These are phyloP conservation scores for Phytopythium chamaehyphon DNA, from an alignment of 352 stramenopile species.

Conservation along the genomic window DNA sequence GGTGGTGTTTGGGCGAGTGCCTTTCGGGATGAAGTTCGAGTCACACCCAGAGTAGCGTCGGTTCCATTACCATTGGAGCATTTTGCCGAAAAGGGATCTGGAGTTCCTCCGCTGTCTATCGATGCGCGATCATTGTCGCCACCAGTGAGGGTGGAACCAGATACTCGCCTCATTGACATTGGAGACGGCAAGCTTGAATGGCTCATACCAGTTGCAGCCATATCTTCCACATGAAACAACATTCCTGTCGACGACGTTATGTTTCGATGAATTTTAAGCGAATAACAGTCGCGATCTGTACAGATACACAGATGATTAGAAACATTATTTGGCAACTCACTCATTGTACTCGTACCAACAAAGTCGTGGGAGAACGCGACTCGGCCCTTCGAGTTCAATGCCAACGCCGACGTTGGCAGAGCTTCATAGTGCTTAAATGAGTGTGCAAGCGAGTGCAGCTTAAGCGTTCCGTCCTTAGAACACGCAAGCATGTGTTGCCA, in stretches of 20 bases:
- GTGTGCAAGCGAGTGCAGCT: conserved; percentile 81
- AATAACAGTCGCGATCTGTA: conserved; percentile 77
- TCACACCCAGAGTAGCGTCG: background rate
- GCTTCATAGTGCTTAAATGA: conserved; percentile 81
- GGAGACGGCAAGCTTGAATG: background rate
- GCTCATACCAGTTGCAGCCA: conserved; percentile 8
- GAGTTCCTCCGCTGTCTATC: too few species aligned
- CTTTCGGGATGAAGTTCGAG: background rate
- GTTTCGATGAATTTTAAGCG: conserved; percentile 77
- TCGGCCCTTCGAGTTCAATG: conserved; percentile 77
- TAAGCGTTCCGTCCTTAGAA: conserved; percentile 84
- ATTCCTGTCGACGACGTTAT: conserved; percentile 40
- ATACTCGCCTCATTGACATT: background rate
- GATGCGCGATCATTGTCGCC: too few species aligned
- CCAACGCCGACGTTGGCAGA: conserved; percentile 62
- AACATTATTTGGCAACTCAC: background rate
- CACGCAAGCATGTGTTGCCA: conserved; percentile 89
- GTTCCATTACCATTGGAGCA: too few species aligned
- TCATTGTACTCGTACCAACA: conserved; percentile 44
- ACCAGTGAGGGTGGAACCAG: too few species aligned
- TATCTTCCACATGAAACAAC: conserved; percentile 55
- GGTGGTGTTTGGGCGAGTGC: background rate
- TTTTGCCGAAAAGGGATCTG: too few species aligned
- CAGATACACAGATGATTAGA: background rate
- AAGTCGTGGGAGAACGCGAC: conserved; percentile 81